Conservation (phyloP, 495 filamentous ascomycete species). For the Aspergillus heteromorphus region DNA sequence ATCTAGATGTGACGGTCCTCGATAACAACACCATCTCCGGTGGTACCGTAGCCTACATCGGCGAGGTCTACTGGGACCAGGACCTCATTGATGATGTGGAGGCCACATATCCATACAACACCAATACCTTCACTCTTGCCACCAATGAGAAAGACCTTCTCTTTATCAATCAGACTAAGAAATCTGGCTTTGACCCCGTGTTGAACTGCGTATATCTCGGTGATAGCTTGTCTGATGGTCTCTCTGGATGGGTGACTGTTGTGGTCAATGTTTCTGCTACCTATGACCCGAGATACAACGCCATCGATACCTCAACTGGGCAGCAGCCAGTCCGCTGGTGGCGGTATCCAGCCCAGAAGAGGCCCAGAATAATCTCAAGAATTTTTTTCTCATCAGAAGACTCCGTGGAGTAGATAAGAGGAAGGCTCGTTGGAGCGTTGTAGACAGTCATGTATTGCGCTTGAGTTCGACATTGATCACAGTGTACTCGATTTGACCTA, state of each 20-base stretch:
- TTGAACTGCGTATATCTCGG: slow-evolving; percentile 52
- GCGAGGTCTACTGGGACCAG: slow-evolving; percentile 60
- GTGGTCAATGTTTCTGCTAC: not conserved
- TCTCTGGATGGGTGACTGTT: slow-evolving; percentile 8
- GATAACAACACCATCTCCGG: slow-evolving; percentile 30
- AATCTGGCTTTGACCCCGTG: slow-evolving; percentile 50
- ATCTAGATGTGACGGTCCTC: slow-evolving; percentile 26
- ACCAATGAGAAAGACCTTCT: slow-evolving; percentile 50
- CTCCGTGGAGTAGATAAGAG: not conserved
- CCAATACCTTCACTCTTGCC: slow-evolving; percentile 46
- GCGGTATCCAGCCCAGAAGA: not conserved
- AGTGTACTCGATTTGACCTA: no score
- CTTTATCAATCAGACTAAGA: slow-evolving; percentile 29
- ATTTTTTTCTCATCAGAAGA: not conserved
- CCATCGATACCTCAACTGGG: not conserved
- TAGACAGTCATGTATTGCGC: no score
- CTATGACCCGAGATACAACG: slow-evolving; percentile 3
- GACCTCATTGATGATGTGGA: slow-evolving; percentile 45
- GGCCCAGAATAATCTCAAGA: not conserved
- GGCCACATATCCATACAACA: slow-evolving; percentile 46
- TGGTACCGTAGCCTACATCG: slow-evolving; percentile 41
- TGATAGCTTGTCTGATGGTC: slow-evolving; percentile 40
- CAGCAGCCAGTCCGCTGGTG: not conserved
- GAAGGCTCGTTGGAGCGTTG: no score
- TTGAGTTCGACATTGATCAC: no score